phyloP scores from a whole-genome alignment of 2,329 filamentous ascomycete genomes.

The Coniochaeta sp. region DNA sequence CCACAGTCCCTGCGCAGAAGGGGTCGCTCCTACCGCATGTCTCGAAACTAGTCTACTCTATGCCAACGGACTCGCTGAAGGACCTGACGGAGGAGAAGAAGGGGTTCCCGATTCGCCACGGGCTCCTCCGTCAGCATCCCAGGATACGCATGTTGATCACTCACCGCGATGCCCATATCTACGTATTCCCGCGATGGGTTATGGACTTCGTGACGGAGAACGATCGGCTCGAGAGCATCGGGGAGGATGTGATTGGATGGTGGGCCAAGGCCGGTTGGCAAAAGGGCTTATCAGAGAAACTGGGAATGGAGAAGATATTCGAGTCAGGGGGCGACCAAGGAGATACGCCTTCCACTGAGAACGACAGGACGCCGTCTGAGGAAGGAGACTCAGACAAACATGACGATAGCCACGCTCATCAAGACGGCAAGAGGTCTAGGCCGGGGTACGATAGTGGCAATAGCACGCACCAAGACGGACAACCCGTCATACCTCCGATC shows the following conservation, averaged over 20 bases:
- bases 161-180: conserved; percentile 87
- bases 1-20: conserved; percentile 50
- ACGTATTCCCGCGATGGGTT: conserved; percentile 89
- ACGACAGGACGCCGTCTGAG: conserved; percentile 8
- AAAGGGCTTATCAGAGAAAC: conserved; percentile 67
- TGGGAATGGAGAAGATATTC: conserved; percentile 64
- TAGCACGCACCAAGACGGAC: conserved; percentile 16
- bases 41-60: conserved; percentile 75
- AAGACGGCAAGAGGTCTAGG: not conserved
- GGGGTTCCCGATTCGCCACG: conserved; percentile 66
- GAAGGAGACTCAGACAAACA: conserved; percentile 1
- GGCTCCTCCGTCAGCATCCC: conserved; percentile 67
- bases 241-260: conserved; percentile 88
- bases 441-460: conserved; percentile 5
- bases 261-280: conserved; percentile 97
- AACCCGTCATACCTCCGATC: conserved; percentile 56
- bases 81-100: conserved; percentile 74
- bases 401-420: not conserved
- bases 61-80: conserved; percentile 83
- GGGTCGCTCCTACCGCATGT: conserved; percentile 61
- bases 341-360: conserved; percentile 16
- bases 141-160: conserved; percentile 74
- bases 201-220: conserved; percentile 77
- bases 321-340: conserved; percentile 19
- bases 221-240: conserved; percentile 77